Evolutionary conservation across 2,329 filamentous ascomycete species (phyloP).

Genomic region (Xylariales sp.): DNA sequence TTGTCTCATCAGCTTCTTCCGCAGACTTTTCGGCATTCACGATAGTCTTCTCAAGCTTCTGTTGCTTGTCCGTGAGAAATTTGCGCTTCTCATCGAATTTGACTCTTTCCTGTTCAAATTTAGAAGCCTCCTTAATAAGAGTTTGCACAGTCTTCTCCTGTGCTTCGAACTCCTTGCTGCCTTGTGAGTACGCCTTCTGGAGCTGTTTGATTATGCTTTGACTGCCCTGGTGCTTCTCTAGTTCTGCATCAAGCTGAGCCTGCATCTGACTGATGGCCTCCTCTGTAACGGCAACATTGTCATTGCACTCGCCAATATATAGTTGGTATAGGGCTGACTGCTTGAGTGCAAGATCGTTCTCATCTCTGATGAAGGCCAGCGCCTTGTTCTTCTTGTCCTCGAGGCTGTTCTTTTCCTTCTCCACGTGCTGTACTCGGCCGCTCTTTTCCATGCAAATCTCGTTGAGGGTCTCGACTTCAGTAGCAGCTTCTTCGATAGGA

Average conservation of each 20-base stretch:
- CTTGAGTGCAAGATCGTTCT: slow-evolving; percentile 91
- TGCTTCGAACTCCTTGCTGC: slow-evolving; percentile 83
- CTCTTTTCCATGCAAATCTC: slow-evolving; percentile 97
- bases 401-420: slow-evolving; percentile 92
- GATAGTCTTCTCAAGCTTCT: slow-evolving; percentile 92
- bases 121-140: slow-evolving; percentile 86
- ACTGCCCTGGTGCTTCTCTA: slow-evolving; percentile 90
- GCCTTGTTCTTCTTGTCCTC: slow-evolving; percentile 98
- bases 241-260: slow-evolving; percentile 83
- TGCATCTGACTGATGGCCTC: slow-evolving; percentile 95
- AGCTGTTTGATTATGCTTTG: slow-evolving; percentile 91
- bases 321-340: slow-evolving; percentile 94
- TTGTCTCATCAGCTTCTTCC: slow-evolving; percentile 79
- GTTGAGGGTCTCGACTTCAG: slow-evolving; percentile 91
- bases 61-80: slow-evolving; percentile 88
- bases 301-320: slow-evolving; percentile 86
- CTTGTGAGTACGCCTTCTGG: slow-evolving; percentile 84
- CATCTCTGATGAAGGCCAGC: slow-evolving; percentile 86
- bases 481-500: slow-evolving; percentile 92
- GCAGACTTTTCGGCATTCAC: slow-evolving; percentile 79
- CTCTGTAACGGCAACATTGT: slow-evolving; percentile 88
- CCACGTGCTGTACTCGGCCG: slow-evolving; percentile 93
- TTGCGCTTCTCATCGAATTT: slow-evolving; percentile 99
- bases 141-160: slow-evolving; percentile 85
- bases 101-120: slow-evolving; percentile 95